A percentile compares a stretch with the other conserved stretches of the same genome.
These are phyloP conservation scores for Suillus subluteus DNA, from an alignment of 768 basidiomycete species.

Conservation along the genomic window DNA sequence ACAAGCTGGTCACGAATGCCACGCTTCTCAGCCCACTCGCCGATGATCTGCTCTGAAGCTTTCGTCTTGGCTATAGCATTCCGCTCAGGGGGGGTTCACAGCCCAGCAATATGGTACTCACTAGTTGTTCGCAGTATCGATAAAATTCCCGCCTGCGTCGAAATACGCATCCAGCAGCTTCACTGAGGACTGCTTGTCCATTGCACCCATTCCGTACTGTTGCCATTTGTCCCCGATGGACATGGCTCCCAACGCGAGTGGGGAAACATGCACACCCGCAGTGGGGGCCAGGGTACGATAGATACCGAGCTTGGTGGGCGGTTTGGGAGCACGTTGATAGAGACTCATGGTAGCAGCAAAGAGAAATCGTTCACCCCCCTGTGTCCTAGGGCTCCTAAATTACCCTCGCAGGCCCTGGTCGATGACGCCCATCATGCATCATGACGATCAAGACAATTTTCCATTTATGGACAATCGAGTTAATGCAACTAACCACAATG, in stretches of 20 bases:
- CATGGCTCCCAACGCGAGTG: constrained; percentile 51
- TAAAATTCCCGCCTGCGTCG: constrained; percentile 51
- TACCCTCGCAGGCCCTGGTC: not conserved
- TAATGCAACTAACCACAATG: not conserved
- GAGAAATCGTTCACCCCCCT: too few relatives aligned
- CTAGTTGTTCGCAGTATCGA: constrained; percentile 53
- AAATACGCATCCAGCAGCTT: constrained; percentile 49
- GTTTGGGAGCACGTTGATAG: constrained; percentile 24
- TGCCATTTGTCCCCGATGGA: constrained; percentile 51
- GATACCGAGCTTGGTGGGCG: constrained; percentile 38
- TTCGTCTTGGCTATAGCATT: constrained; percentile 38
- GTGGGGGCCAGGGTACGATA: constrained; percentile 44
- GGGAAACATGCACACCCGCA: constrained; percentile 52
- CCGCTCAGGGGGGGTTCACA: not conserved
- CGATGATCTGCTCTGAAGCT: constrained; percentile 47
- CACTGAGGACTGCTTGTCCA: constrained; percentile 46
- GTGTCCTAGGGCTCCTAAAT: too few relatives aligned
- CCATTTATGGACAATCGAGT: not conserved
- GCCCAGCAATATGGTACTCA: constrained; percentile 20
- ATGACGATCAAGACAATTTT: not conserved
- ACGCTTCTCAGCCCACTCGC: constrained; percentile 49
- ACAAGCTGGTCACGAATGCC: constrained; percentile 49
- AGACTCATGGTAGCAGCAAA: not conserved
- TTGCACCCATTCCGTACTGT: constrained; percentile 40
- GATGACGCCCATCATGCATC: not conserved